Base-by-base conservation (phyloP, 306 rosid genomes). In the Coriaria nepalensis region DNA sequence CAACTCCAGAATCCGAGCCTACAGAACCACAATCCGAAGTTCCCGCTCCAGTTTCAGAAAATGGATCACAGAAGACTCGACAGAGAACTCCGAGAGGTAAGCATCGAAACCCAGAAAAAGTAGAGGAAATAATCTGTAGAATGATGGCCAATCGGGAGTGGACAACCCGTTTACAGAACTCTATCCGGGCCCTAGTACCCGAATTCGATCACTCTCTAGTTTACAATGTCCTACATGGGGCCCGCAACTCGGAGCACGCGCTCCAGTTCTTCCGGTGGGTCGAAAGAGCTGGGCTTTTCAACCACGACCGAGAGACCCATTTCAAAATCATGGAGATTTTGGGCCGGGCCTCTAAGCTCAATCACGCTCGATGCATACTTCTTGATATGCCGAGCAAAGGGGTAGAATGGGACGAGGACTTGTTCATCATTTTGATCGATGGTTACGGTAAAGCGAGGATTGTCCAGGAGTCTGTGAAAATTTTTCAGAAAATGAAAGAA, bases 211-310 rank as follows among this genome's bases (percentile, higher is more conserved):
- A 75, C 4, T 57, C 77, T 6, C 74, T 90, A 7, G 92, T 84
- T 43, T 81, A 63, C 61, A 84, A 90, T 49, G 83, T 90, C 6
- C 62, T 90, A 47, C 90, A 90, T 59, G 57, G 68, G 8, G 70
- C 95, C 38, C 62, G 59, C 44, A 66, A 53, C 34, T 71, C 86
- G 8, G 92, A 84, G 7, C 93, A 81, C 8, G 95, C 93, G 8
- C 82, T 84, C 38, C 82, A 74, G 3, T 88, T 88, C 76, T 88
- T 76, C 70, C 68, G 97, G 40, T 90, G 95, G 97, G 87, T 90
- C 8, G 82, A 79, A 59, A 84, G 95, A 5, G 59, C 92, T 6
- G 83, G 81, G 8, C 45, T 90, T 39, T 73, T 77, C 46, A 13
- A 20, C 13, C 97, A 90, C 47, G 86, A 82, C 64, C 67, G 82